Conservation (phyloP, 2,329 filamentous ascomycete genomes). For the Xylaria hypoxylon region DNA sequence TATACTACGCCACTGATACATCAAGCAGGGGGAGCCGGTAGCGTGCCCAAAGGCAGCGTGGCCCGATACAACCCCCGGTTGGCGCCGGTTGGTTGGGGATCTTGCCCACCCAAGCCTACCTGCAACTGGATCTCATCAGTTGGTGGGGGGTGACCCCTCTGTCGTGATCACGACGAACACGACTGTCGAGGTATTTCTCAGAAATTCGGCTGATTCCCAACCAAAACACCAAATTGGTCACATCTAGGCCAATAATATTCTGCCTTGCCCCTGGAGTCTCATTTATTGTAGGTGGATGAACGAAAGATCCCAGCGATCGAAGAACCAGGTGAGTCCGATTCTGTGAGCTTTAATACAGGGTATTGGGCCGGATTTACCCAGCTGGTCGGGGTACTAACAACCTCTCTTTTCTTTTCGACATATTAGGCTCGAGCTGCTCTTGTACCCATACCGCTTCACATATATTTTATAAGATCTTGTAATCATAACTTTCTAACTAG, state of each 20-base stretch:
- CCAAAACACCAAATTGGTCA: neutral
- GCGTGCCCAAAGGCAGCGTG: neutral
- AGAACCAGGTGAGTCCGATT: constrained; percentile 21
- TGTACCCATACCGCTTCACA: neutral
- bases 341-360: neutral
- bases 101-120: neutral
- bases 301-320: neutral
- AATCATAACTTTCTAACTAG: neutral
- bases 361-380: neutral
- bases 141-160: constrained; percentile 17
- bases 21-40: constrained; percentile 18
- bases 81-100: constrained; percentile 15
- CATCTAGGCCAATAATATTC: constrained; percentile 1
- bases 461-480: neutral
- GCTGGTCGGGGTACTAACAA: neutral
- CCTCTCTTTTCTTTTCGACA: neutral
- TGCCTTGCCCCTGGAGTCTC: constrained; percentile 5
- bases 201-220: neutral
- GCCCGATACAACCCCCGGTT: constrained; percentile 2
- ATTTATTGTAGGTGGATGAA: constrained; percentile 24
- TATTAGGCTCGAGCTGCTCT: neutral
- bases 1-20: constrained; percentile 1
- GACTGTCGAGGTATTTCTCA: neutral
- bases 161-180: constrained; percentile 23
- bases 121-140: neutral